Conservation (phyloP, 192 early-diverging fungal genomes). For the Gonapodya sp. region DNA sequence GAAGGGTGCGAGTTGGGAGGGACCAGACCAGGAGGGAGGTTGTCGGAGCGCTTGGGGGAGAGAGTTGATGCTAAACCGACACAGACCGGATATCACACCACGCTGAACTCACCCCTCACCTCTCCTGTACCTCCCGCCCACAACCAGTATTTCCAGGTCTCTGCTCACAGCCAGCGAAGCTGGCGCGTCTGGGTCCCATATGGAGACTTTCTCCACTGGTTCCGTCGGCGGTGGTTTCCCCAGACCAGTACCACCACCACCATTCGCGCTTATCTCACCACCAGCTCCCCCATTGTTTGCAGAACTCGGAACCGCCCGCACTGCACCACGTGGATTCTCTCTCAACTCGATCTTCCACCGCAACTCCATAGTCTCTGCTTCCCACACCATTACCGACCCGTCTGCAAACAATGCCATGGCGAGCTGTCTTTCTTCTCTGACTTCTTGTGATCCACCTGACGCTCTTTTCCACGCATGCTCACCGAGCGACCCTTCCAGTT, state of each 20-base stretch:
- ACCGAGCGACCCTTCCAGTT: background rate
- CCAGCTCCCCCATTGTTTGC: no score
- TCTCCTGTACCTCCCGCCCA: background rate
- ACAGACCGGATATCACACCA: no score
- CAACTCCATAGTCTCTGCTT: background rate
- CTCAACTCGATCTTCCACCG: background rate
- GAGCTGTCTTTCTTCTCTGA: background rate
- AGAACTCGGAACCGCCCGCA: no score
- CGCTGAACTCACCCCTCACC: background rate
- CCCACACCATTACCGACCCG: background rate
- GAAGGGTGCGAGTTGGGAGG: background rate
- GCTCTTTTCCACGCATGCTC: no score
- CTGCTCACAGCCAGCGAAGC: background rate
- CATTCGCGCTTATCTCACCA: no score
- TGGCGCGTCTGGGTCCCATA: background rate
- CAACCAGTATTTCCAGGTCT: background rate
- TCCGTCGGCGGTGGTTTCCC: background rate
- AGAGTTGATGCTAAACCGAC: background rate
- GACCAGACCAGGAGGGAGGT: background rate
- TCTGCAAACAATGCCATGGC: background rate
- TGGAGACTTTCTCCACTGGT: background rate
- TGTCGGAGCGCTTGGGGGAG: background rate
- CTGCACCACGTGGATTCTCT: background rate
- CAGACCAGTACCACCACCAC: no score
- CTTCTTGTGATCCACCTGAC: background rate